Evolutionary conservation across 1,139 yeast genomes (phyloP), one percentile per base, ranked within the genome.

Genomic region (Candida dubliniensis): DNA sequence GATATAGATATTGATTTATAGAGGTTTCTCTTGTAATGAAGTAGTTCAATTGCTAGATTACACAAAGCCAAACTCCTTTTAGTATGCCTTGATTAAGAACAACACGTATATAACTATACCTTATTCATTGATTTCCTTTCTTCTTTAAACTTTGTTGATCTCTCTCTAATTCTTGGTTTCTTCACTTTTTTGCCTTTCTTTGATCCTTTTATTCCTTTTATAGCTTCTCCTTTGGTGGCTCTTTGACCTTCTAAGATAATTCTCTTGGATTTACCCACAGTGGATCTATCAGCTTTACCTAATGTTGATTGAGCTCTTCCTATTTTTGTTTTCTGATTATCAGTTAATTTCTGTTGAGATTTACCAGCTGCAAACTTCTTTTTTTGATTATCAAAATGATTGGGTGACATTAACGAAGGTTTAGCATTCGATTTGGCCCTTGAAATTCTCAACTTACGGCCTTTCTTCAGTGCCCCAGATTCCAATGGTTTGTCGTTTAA

Each of bases 271-370:
- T 69, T 69, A 40, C 85, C 88, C 12, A 82, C 77, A 31, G 84
- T 76, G 30, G 86, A 77, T 56, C 87, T 78, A 58, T 87, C 96
- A 42, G 91, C 88, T 60, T 83, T 87, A 43, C 95, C 95, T 42
- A 90, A 74, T 8, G 85, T 72, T 45, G 79, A 73, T 57, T 77
- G 77, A 18, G 95, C 95, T 61, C 96, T 79, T 36, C 96, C 96
- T 34, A 88, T 65, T 58, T 79, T 81, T 11, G 96, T 85, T 65
- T 76, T 85, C 62, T 88, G 95, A 36, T 72, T 71, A 39, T 84
- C 89, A 32, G 74, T 74, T 45, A 84, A 67, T 23, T 57, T 57
- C 33, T 54, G 49, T 44, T 59, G 58, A 14, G 62, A 52, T 34
- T 52, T 56, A 36, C 52, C 59, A 41, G 56, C 49, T 30, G 61